Conservation (phyloP, 176 grass and related monocot genomes). For the Oryza glumipatula region DNA sequence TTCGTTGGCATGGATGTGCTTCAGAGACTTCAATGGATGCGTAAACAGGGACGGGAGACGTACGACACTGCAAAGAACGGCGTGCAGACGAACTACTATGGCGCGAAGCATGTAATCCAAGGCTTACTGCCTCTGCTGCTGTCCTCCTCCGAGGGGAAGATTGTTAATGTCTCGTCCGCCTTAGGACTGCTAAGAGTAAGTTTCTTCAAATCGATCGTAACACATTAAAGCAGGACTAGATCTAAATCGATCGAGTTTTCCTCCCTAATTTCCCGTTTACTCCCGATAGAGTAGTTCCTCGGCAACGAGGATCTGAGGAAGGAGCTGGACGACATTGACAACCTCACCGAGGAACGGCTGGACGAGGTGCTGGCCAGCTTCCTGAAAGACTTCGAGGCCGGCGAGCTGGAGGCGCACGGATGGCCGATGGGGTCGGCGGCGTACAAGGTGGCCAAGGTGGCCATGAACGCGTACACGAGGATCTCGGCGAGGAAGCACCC, state of each 20-base stretch:
- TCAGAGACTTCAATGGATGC: conserved; percentile 12
- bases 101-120: conserved; percentile 22
- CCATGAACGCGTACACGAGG: conserved; percentile 54
- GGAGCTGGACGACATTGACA: conserved; percentile 41
- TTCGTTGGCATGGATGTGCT: conserved; percentile 19
- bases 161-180: conserved; percentile 50
- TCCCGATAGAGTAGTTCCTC: conserved; percentile 27
- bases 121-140: conserved; percentile 60
- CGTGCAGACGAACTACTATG: conserved; percentile 60
- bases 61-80: conserved; percentile 35
- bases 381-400: conserved; percentile 47
- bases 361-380: conserved; percentile 38
- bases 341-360: conserved; percentile 50
- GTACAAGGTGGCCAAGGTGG: conserved; percentile 60
- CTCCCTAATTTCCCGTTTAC: too few relatives aligned
- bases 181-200: conserved; percentile 33
- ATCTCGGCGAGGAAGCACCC: neutral
- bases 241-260: neutral
- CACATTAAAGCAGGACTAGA: neutral
- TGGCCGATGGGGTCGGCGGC: conserved; percentile 43
- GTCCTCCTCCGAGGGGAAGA: conserved; percentile 41
- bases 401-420: conserved; percentile 14
- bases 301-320: conserved; percentile 42
- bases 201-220: neutral
- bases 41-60: neutral